Base-by-base conservation (phyloP, 2,329 filamentous ascomycete genomes). In the Sarocladiaceae sp. region DNA sequence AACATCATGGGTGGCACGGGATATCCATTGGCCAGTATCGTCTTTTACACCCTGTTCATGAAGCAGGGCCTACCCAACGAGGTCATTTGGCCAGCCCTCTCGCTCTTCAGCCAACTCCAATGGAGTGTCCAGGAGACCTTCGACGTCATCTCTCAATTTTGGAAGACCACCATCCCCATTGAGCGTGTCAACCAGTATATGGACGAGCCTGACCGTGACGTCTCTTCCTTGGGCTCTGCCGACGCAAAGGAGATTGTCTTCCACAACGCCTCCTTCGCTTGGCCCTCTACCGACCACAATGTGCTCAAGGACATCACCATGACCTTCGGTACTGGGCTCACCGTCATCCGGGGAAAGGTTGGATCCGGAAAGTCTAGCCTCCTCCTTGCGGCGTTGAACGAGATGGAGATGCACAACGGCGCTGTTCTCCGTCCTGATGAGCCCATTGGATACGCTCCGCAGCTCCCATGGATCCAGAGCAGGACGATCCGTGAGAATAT, bases 121-220 rank as follows among this genome's bases (percentile, higher is more conserved):
- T 70, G 67, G 1, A 86, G 81, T 48, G 67, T 95, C 40, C 80
- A 82, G 45, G 84, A 89, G 43, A 65, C 94, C 1, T 90, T 90
- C 2, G 71, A 78, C 23, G 67, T 95, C 9, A 80, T 94, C 33
- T 88, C 85, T 0, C 77, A 83, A 0, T 65, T 91, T 4, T 74
- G 94, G 51, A 94, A 95, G 54, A 86, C 88, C 0, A 82, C 78
- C n/a, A 83, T 95, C 15, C 85, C 89, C 0, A 79, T 95, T 50
- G 79, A 77, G 7, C 82, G 89, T 51, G 88, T 95, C 16, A 85
- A 95, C 55, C 74, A 78, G 18, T 95, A 94, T 64, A 94, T 95
- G 87, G 68, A 71, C 1, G 89, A 95, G 60, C 87, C 87, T 0
- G 80, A 95, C 55, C 88, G 88, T 53, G 75, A 78, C 23, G 70